phyloP scores from a whole-genome alignment of 768 basidiomycete genomes.

The Tulasnella sp. region DNA sequence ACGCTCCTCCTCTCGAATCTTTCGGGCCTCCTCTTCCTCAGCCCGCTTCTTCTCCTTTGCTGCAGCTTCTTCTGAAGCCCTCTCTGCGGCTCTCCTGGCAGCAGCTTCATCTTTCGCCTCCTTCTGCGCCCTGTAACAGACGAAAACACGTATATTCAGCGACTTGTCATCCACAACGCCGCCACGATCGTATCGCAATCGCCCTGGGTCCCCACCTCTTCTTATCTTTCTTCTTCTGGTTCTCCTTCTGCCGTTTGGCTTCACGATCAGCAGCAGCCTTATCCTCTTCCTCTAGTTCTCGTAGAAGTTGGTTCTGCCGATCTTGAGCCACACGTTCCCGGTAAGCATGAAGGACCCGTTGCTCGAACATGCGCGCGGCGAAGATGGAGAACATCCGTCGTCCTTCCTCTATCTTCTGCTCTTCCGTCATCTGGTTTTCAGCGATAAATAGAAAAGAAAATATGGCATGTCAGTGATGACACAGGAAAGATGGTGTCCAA shows the following conservation, averaged over 20 bases:
- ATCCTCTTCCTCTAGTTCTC: conserved; percentile 94
- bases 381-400: conserved; percentile 99
- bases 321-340: conserved; percentile 96
- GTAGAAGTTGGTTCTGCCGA: conserved; percentile 81
- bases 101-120: conserved; percentile 86
- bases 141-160: too few species aligned
- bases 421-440: conserved; percentile 76
- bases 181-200: not conserved
- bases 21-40: conserved; percentile 69
- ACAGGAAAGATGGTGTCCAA: not conserved
- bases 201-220: conserved; percentile 54
- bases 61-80: conserved; percentile 77
- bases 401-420: conserved; percentile 98
- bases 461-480: conserved; percentile 12
- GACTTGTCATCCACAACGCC: not conserved
- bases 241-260: conserved; percentile 83
- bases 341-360: conserved; percentile 91
- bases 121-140: conserved; percentile 71
- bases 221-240: conserved; percentile 99
- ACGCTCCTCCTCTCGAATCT: conserved; percentile 83
- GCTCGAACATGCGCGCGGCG: conserved; percentile 98
- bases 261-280: conserved; percentile 76
- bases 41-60: conserved; percentile 63
- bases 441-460: too few species aligned
- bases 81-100: conserved; percentile 71